Percentiles rank a stretch among this genome's conserved stretches.
Evolutionary conservation across 2,329 filamentous ascomycete species (phyloP).

Genomic region (Colletotrichum somersetense): DNA sequence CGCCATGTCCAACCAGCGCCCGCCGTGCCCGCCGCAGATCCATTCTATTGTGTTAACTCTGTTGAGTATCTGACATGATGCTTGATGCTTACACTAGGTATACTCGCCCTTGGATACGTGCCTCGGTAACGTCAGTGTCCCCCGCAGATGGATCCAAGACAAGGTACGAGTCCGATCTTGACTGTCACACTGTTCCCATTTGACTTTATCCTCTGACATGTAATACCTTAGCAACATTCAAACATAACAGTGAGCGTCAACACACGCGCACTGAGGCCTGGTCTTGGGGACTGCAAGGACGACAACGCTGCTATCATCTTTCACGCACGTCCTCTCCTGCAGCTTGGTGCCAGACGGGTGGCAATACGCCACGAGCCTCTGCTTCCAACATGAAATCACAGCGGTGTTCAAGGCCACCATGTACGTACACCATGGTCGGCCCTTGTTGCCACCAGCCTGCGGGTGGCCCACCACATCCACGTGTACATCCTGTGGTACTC

Average conservation of each 20-base stretch:
- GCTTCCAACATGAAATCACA: constrained; percentile 1
- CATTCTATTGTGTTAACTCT: too few relatives aligned
- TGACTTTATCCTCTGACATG: not conserved
- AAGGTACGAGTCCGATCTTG: not conserved
- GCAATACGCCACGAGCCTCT: constrained; percentile 1
- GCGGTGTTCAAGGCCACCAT: not conserved
- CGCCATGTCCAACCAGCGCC: not conserved
- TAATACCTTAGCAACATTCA: not conserved
- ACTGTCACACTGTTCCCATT: not conserved
- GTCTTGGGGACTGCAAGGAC: not conserved
- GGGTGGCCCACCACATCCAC: not conserved
- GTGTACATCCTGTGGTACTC: too few relatives aligned
- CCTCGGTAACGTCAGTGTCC: not conserved
- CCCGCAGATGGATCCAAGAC: not conserved
- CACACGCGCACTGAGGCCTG: not conserved
- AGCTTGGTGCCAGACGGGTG: not conserved
- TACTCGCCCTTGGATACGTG: too few relatives aligned
- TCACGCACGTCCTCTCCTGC: not conserved
- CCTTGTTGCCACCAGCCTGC: constrained; percentile 4
- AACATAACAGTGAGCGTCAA: too few relatives aligned
- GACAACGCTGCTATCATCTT: not conserved
- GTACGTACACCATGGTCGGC: not conserved
- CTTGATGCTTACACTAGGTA: too few relatives aligned
- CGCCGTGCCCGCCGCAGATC: not conserved
- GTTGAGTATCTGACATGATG: too few relatives aligned